Evolutionary conservation across 495 filamentous ascomycete genomes (phyloP).

Genomic region (Podospora fimiseda): DNA sequence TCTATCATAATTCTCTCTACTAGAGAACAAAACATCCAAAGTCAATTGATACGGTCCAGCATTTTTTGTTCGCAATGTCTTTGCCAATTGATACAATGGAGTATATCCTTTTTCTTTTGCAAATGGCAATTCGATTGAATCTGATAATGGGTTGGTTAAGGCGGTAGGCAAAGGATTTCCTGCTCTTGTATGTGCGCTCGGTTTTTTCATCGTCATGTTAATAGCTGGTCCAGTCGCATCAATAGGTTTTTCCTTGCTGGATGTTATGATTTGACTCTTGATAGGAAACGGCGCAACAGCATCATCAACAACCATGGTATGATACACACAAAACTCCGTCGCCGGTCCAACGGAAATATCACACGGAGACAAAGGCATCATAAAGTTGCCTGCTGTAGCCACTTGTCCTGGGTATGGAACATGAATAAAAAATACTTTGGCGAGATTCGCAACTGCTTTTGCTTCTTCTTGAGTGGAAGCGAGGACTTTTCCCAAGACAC

Average conservation of each 20-base stretch:
- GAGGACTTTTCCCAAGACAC: constrained; percentile 37
- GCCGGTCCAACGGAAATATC: constrained; percentile 34
- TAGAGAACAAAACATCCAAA: constrained; percentile 45
- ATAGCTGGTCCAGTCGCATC: no score
- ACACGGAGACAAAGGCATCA: constrained; percentile 19
- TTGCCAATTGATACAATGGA: constrained; percentile 16
- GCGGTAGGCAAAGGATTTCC: neutral
- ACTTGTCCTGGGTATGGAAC: constrained; percentile 39
- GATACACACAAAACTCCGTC: constrained; percentile 42
- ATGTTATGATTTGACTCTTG: constrained; percentile 1
- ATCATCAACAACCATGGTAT: constrained; percentile 36
- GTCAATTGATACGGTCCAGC: constrained; percentile 47
- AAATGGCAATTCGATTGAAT: neutral
- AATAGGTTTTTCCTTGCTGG: no score
- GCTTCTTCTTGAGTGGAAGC: constrained; percentile 37
- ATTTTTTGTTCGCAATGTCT: constrained; percentile 46
- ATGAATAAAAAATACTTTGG: constrained; percentile 34
- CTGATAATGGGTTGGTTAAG: neutral
- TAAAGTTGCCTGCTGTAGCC: constrained; percentile 43
- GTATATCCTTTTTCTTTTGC: neutral
- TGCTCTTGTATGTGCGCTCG: neutral
- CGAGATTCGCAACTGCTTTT: constrained; percentile 30
- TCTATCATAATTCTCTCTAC: constrained; percentile 22
- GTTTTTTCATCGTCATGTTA: constrained; percentile 1
- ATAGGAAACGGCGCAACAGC: constrained; percentile 20